Conservation (phyloP, 352 stramenopile genomes). For the Lagenidium giganteum region DNA sequence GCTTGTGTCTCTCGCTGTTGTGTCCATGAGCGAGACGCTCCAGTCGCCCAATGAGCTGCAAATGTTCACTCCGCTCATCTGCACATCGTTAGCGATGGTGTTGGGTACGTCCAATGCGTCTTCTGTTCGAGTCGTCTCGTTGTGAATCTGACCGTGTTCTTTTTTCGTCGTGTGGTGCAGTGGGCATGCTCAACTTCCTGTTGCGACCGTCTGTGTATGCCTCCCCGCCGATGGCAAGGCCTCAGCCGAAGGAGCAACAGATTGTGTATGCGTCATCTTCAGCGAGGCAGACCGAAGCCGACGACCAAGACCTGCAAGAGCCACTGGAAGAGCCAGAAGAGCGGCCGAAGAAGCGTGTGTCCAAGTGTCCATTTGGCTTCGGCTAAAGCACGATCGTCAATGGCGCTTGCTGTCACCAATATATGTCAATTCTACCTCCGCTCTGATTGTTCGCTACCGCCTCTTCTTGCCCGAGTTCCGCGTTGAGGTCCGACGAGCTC, state of each 20-base stretch:
- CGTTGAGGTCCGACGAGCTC: slow-evolving; percentile 31
- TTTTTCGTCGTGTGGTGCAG: no score
- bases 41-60: slow-evolving; percentile 47
- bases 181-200: no score
- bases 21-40: slow-evolving; percentile 33
- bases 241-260: no score
- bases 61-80: slow-evolving; percentile 64
- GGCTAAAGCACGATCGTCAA: slow-evolving; percentile 3
- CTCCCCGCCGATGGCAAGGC: no score
- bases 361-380: slow-evolving; percentile 57
- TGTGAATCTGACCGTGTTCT: no score
- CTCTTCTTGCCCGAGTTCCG: slow-evolving; percentile 29
- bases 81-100: slow-evolving; percentile 54
- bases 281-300: no score
- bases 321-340: slow-evolving; percentile 15
- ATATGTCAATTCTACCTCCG: not conserved
- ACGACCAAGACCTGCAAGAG: no score
- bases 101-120: no score
- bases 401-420: not conserved
- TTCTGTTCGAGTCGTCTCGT: no score
- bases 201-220: no score
- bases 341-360: slow-evolving; percentile 49
- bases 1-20: slow-evolving; percentile 42
- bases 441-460: not conserved
- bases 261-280: no score